Evolutionary conservation across 1,284 basidiomycete genomes (phyloP).

Genomic region (Baeospora myosura): DNA sequence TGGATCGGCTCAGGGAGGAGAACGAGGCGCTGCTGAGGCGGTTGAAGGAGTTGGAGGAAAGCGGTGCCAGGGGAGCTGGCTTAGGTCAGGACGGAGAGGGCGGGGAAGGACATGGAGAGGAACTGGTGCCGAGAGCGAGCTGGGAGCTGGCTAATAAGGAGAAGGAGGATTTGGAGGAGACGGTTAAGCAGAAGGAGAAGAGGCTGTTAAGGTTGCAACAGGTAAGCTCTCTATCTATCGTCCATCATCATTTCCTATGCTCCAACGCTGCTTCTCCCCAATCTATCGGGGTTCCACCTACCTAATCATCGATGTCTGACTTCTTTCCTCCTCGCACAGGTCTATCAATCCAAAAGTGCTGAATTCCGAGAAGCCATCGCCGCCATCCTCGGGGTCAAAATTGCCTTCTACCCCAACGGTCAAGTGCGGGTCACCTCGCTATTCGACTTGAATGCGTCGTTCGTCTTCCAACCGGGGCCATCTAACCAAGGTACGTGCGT

Average conservation of each 20-base stretch:
- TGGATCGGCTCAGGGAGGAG: slow-evolving; percentile 68
- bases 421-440: slow-evolving; percentile 78
- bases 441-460: slow-evolving; percentile 65
- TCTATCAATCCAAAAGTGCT: slow-evolving; percentile 67
- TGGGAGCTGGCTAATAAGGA: slow-evolving; percentile 61
- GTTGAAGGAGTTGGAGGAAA: slow-evolving; percentile 47
- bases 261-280: neutral
- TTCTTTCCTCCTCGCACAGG: slow-evolving; percentile 25
- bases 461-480: slow-evolving; percentile 58
- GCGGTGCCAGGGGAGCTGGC: slow-evolving; percentile 19
- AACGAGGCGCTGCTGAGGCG: slow-evolving; percentile 63
- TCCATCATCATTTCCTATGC: neutral
- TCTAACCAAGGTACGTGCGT: slow-evolving; percentile 11
- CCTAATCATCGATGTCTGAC: neutral
- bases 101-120: slow-evolving; percentile 17
- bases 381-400: slow-evolving; percentile 76
- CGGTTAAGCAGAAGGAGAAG: slow-evolving; percentile 69
- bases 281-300: too few species aligned
- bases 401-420: slow-evolving; percentile 79
- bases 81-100: slow-evolving; percentile 8
- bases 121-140: slow-evolving; percentile 61
- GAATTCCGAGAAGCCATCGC: slow-evolving; percentile 80
- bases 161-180: slow-evolving; percentile 51
- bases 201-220: slow-evolving; percentile 66
- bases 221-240: slow-evolving; percentile 26